Conservation (phyloP, 495 filamentous ascomycete genomes). For the Chaetomium tenue region DNA sequence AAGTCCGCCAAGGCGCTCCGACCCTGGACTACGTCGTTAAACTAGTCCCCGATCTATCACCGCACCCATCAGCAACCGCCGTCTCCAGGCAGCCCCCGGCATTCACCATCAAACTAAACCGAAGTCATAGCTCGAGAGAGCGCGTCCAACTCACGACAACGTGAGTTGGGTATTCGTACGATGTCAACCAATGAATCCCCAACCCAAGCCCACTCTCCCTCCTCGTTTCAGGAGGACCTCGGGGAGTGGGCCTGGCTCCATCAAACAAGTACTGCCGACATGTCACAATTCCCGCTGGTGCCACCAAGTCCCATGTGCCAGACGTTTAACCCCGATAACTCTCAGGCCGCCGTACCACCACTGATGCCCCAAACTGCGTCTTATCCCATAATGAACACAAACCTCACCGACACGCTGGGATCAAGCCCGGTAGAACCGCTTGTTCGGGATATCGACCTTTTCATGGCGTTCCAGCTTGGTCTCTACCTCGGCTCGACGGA, state of each 20-base stretch:
- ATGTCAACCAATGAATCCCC: slow-evolving; percentile 13
- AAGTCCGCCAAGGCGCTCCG: slow-evolving; percentile 10
- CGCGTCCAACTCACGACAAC: slow-evolving; percentile 15
- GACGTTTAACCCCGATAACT: background rate
- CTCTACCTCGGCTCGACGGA: background rate
- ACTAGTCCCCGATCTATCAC: slow-evolving; percentile 17
- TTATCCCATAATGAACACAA: background rate
- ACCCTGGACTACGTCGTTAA: slow-evolving; percentile 30
- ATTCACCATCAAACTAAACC: background rate
- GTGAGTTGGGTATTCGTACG: slow-evolving; percentile 17
- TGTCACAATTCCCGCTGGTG: slow-evolving; percentile 7
- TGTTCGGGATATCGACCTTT: slow-evolving; percentile 1
- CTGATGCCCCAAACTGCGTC: background rate
- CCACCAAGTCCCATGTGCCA: background rate
- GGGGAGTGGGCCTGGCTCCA: slow-evolving; percentile 25
- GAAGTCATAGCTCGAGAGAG: slow-evolving; percentile 14
- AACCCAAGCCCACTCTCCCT: slow-evolving; percentile 15
- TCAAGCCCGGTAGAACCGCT: slow-evolving; percentile 1
- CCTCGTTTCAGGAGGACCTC: slow-evolving; percentile 13
- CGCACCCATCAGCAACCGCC: background rate
- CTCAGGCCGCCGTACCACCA: background rate
- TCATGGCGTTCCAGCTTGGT: background rate
- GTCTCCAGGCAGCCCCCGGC: slow-evolving; percentile 9
- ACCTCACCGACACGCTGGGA: background rate
- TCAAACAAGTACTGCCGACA: slow-evolving; percentile 1